Evolutionary conservation across 2,329 filamentous ascomycete genomes (phyloP), one percentile per base, ranked within the genome.

Genomic region (Nothophaeocryptopus gaeumannii): DNA sequence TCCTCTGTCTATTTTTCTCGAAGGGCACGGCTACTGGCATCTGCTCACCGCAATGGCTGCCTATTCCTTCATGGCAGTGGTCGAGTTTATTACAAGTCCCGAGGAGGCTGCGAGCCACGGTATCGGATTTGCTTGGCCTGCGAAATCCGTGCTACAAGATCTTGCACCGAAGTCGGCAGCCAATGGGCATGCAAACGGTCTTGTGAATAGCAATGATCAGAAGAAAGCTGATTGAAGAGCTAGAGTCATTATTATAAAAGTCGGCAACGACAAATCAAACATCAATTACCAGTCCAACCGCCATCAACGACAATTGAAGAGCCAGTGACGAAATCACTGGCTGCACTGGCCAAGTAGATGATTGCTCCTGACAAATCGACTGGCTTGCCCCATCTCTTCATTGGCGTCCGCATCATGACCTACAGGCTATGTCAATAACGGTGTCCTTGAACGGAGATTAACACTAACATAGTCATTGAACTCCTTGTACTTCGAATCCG

Each of bases 331-430:
- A 95, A 95, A 12, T 76, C 80, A 65, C 86, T 88, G 10, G 84
- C 86, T 65, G 73, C 78, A 62, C 86, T 86, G 1, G 88, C 87
- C 54, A 96, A 72, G 63, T 83, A 95, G 16, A 95, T 84, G 0
- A 85, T 78, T 0, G 82, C 84, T 0, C 89, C 89, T 74, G 90
- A 90, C 67, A 95, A 92, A 62, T 96, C 90, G 20, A 93, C 88
- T 0, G 89, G 86, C 9, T 70, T 77, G 0, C 89, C 89, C 89
- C 89, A 95, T 60, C 88, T 75, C 0, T 86, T 89, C 1, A 88
- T 88, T 0, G 89, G 90, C 61, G 95, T 95, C 47, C 89, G 75
- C 29, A 81, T 82, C 64, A 86, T 78, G 8, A 15, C 39, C 39
- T 41, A 13, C 5, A 32, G 3, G 4, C 13, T 9, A 1, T 11